Conservation (phyloP, 2,329 filamentous ascomycete genomes). For the Colletotrichum navitas region DNA sequence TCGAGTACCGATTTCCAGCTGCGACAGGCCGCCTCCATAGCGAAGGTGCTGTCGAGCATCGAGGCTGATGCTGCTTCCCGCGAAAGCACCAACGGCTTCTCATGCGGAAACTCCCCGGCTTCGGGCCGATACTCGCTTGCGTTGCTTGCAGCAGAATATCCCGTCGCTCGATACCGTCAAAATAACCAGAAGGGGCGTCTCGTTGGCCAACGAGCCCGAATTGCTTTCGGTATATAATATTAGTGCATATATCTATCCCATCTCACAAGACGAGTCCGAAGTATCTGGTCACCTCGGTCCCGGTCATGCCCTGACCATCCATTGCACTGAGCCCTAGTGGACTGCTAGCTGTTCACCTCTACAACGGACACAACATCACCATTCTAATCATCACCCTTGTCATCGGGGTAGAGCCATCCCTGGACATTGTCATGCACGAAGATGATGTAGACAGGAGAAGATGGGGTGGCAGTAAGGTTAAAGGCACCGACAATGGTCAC, state of each 20-base stretch:
- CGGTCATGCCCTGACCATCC: neutral
- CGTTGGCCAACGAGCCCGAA: neutral
- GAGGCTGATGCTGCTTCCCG: constrained; percentile 5
- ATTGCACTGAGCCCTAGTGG: neutral
- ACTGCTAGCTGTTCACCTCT: neutral
- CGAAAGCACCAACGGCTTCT: neutral
- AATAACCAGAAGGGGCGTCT: neutral
- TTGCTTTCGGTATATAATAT: neutral
- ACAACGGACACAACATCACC: neutral
- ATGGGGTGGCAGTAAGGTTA: neutral
- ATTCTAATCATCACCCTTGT: neutral
- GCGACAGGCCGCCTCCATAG: constrained; percentile 46
- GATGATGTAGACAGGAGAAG: neutral
- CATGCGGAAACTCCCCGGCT: neutral
- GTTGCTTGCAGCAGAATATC: neutral
- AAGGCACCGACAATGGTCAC: too few relatives aligned
- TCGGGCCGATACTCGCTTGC: neutral
- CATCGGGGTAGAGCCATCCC: neutral
- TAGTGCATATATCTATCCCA: neutral
- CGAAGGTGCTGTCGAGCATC: constrained; percentile 45
- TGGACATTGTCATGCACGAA: neutral
- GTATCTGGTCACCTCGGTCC: neutral
- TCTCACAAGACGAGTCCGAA: neutral
- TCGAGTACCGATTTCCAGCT: constrained; percentile 48
- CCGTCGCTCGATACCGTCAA: neutral